Evolutionary conservation across 495 filamentous ascomycete genomes (phyloP).

Genomic region (Xylaria scruposa): DNA sequence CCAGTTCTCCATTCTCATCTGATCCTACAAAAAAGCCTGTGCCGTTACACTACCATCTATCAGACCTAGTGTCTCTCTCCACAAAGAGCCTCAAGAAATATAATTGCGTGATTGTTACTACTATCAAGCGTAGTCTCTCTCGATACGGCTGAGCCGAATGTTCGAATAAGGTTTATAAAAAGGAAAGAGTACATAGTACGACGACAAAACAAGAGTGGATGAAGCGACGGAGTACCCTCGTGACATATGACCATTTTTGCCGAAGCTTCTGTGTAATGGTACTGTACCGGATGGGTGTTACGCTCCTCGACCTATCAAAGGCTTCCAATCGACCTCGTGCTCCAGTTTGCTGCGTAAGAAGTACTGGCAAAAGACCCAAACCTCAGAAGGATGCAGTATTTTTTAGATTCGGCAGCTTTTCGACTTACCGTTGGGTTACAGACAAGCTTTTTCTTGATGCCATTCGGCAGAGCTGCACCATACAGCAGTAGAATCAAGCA

Average conservation of each 20-base stretch:
- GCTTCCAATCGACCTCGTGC: slow-evolving; percentile 16
- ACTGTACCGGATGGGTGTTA: not conserved
- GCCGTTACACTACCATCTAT: not conserved
- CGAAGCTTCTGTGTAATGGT: not conserved
- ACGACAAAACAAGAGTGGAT: not conserved
- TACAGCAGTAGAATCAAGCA: slow-evolving; percentile 1
- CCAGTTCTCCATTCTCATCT: not conserved
- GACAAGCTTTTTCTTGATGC: slow-evolving; percentile 7
- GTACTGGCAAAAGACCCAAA: slow-evolving; percentile 1
- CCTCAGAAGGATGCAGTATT: not conserved
- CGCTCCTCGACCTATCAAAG: slow-evolving; percentile 13
- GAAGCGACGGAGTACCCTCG: slow-evolving; percentile 1
- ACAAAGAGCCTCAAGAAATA: slow-evolving; percentile 10
- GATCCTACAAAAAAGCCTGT: not conserved
- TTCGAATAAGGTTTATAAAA: not conserved
- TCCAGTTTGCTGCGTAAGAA: not conserved
- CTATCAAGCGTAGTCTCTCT: not conserved
- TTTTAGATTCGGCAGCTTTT: not conserved
- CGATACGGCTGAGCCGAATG: not conserved
- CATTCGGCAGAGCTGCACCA: not conserved
- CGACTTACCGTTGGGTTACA: not conserved
- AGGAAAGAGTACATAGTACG: not conserved
- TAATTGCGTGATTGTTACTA: not conserved
- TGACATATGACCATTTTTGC: slow-evolving; percentile 12
- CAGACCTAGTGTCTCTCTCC: not conserved